A percentile compares a stretch with the other conserved stretches of the same genome.
Conservation (phyloP, 805 yeast species). For the Nakazawaea wyomingensis region DNA sequence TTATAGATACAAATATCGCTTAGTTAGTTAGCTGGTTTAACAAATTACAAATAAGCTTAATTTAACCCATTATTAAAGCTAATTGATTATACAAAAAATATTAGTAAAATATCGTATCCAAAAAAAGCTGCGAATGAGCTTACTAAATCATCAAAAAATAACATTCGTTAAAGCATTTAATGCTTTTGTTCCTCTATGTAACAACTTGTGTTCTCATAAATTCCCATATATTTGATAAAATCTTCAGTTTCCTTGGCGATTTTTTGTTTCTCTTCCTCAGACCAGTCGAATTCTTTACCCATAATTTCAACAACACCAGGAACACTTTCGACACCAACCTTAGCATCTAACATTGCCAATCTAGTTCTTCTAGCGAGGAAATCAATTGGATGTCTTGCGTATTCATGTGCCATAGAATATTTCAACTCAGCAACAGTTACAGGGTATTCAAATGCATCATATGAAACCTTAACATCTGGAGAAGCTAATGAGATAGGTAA, state of each 20-base stretch:
- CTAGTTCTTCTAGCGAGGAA: slow-evolving; percentile 91
- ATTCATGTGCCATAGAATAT: slow-evolving; percentile 78
- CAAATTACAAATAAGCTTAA: too few relatives aligned
- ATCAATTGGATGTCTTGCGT: slow-evolving; percentile 82
- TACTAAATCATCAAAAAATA: too few relatives aligned
- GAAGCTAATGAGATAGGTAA: slow-evolving; percentile 62
- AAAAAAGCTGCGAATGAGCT: too few relatives aligned
- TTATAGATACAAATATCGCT: too few relatives aligned
- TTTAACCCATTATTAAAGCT: too few relatives aligned
- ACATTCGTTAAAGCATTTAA: too few relatives aligned
- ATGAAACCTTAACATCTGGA: slow-evolving; percentile 24
- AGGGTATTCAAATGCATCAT: slow-evolving; percentile 64
- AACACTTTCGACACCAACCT: slow-evolving; percentile 73
- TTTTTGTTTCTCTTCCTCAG: slow-evolving; percentile 45
- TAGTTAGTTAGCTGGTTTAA: neutral
- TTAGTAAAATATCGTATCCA: too few relatives aligned
- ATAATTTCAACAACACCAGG: slow-evolving; percentile 83
- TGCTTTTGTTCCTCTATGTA: slow-evolving; percentile 13
- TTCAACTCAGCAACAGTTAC: slow-evolving; percentile 87
- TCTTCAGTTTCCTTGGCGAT: slow-evolving; percentile 48
- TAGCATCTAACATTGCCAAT: slow-evolving; percentile 85
- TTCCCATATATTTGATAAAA: slow-evolving; percentile 61
- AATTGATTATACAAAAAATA: too few relatives aligned
- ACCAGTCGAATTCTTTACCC: slow-evolving; percentile 80
- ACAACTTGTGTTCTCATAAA: slow-evolving; percentile 16